These are phyloP conservation scores for Condylostoma magnum DNA, from an alignment of 169 alveolate species.

Conservation along the genomic window DNA sequence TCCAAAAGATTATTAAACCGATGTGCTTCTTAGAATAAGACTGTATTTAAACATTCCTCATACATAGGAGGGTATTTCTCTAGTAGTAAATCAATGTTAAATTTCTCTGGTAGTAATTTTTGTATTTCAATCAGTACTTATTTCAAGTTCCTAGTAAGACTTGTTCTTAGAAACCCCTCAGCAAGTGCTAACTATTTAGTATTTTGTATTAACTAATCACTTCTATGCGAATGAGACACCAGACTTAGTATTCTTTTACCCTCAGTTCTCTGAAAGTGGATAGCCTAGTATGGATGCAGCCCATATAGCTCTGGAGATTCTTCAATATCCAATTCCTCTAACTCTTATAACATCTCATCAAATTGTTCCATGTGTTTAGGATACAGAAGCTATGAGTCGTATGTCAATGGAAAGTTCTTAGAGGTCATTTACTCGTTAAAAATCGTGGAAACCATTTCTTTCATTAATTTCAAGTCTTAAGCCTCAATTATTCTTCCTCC, in stretches of 20 bases:
- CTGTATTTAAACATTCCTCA: slow-evolving; percentile 83
- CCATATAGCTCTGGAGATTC: slow-evolving; percentile 91
- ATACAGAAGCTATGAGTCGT: slow-evolving; percentile 75
- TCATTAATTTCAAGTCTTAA: slow-evolving; percentile 76
- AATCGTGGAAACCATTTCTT: slow-evolving; percentile 75
- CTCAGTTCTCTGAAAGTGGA: neutral
- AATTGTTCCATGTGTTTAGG: slow-evolving; percentile 78
- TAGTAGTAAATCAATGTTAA: slow-evolving; percentile 66
- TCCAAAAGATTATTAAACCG: slow-evolving; percentile 85
- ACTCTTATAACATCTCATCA: slow-evolving; percentile 67
- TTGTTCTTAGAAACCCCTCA: slow-evolving; percentile 35
- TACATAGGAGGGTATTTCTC: slow-evolving; percentile 79
- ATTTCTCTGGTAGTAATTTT: slow-evolving; percentile 66
- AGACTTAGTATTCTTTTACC: slow-evolving; percentile 20
- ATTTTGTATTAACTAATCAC: slow-evolving; percentile 68
- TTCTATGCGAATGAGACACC: slow-evolving; percentile 38
- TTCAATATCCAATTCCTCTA: slow-evolving; percentile 68
- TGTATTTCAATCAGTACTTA: slow-evolving; percentile 45
- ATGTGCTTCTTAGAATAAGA: slow-evolving; percentile 77
- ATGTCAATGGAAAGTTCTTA: slow-evolving; percentile 76
- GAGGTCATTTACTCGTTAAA: slow-evolving; percentile 79
- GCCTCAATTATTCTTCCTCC: slow-evolving; percentile 90
- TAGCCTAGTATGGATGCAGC: slow-evolving; percentile 53
- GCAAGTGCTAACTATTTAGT: slow-evolving; percentile 6
- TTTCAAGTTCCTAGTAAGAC: slow-evolving; percentile 44